A percentile compares a stretch with the other conserved stretches of the same genome.
phyloP scores from a whole-genome alignment of 441 rosid species.

The Populus hybrid region DNA sequence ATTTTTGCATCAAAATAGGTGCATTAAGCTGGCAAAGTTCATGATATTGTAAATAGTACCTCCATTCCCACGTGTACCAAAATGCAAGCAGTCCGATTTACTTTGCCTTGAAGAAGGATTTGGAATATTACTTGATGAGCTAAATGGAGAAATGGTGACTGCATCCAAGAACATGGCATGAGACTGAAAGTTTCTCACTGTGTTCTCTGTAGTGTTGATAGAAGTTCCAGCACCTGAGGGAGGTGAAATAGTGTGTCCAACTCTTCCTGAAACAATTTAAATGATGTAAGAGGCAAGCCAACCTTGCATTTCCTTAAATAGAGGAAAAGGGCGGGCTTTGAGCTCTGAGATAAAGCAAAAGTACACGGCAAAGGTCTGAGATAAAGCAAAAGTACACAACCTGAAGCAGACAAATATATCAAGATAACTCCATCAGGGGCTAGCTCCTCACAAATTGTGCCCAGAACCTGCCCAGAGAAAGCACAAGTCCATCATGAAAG shows the following conservation, averaged over 20 bases:
- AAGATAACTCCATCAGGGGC: slow-evolving; percentile 79
- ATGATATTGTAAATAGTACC: slow-evolving; percentile 38
- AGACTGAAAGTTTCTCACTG: slow-evolving; percentile 49
- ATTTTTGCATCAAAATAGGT: too few relatives aligned
- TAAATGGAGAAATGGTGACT: slow-evolving; percentile 37
- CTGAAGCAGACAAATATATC: slow-evolving; percentile 87
- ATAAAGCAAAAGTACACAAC: slow-evolving; percentile 32
- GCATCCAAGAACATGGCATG: slow-evolving; percentile 43
- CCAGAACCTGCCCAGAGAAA: slow-evolving; percentile 65
- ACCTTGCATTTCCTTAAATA: neutral
- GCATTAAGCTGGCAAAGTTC: too few relatives aligned
- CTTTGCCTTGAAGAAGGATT: slow-evolving; percentile 42
- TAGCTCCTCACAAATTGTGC: slow-evolving; percentile 84
- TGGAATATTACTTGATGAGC: slow-evolving; percentile 34
- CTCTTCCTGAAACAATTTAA: slow-evolving; percentile 45
- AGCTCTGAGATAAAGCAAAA: slow-evolving; percentile 14
- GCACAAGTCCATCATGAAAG: neutral
- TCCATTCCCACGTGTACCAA: slow-evolving; percentile 75
- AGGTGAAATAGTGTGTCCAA: slow-evolving; percentile 42
- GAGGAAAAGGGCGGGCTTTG: neutral
- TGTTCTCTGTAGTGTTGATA: slow-evolving; percentile 41
- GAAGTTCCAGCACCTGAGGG: slow-evolving; percentile 47
- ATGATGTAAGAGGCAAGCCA: slow-evolving; percentile 21
- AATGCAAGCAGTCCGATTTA: slow-evolving; percentile 48
- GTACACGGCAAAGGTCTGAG: neutral